Conservation (phyloP, 164 flowering plant species). For the Euptelea pleiosperma region DNA sequence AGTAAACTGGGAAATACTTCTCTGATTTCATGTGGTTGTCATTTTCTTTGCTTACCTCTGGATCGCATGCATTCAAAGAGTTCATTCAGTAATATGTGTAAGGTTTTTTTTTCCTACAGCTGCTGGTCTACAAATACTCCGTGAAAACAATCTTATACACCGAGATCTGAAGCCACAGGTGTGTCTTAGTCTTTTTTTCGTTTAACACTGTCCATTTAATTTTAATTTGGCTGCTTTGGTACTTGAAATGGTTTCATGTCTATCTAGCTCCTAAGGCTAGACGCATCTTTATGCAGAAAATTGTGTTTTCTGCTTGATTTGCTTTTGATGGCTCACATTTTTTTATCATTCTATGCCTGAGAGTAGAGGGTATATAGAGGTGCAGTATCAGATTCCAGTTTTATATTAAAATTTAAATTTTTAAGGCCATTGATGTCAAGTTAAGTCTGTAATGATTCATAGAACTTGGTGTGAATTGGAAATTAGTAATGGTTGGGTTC, state of each 20-base stretch:
- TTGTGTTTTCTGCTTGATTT: background rate
- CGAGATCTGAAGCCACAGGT: constrained; percentile 99
- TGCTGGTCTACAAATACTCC: constrained; percentile 79
- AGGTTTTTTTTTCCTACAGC: constrained; percentile 41
- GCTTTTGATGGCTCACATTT: no score
- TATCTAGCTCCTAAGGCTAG: background rate
- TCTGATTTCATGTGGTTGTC: background rate
- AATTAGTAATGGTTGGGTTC: no score
- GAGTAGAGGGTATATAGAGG: no score
- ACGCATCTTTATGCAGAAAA: background rate
- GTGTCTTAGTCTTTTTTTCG: constrained; percentile 7
- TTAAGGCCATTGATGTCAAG: no score
- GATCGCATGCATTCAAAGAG: background rate
- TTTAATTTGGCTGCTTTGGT: background rate
- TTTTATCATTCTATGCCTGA: no score
- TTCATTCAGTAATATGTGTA: constrained; percentile 7
- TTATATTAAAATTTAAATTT: no score
- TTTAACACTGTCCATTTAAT: background rate
- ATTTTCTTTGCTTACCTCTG: background rate
- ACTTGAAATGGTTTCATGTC: background rate
- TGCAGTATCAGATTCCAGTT: no score
- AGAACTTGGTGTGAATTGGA: no score
- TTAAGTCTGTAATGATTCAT: no score
- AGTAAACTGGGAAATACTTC: background rate
- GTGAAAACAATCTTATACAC: constrained; percentile 85